Percentiles rank a stretch among this genome's conserved stretches.
Evolutionary conservation across 345 rosid species (phyloP).

Genomic region (Rhodamnia argentea): DNA sequence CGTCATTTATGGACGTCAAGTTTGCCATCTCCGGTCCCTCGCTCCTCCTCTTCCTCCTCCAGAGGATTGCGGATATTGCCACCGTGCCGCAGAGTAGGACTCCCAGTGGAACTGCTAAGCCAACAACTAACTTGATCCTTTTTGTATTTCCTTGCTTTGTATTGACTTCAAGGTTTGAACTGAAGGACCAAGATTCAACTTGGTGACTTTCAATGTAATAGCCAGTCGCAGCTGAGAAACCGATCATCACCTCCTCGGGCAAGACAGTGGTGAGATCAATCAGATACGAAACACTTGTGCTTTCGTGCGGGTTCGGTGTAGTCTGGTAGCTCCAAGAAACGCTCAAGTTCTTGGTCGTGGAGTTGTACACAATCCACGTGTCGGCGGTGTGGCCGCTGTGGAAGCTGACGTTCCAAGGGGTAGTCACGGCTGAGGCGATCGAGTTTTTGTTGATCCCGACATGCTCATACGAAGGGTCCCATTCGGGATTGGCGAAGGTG

Average conservation of each 20-base stretch:
- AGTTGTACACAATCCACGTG: conserved; percentile 18
- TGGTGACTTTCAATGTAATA: background rate
- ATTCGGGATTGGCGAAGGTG: conserved; percentile 3
- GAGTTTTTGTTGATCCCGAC: conserved; percentile 40
- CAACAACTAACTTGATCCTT: background rate
- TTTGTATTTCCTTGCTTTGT: background rate
- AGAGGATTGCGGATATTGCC: background rate
- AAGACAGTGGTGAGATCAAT: conserved; percentile 3
- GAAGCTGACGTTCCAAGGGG: conserved; percentile 28
- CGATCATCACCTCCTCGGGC: conserved; percentile 11
- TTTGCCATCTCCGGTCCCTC: background rate
- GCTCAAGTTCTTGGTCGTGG: conserved; percentile 17
- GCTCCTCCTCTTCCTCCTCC: background rate
- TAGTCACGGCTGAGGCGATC: conserved; percentile 13
- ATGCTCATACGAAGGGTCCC: conserved; percentile 26
- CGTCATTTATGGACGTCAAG: conserved; percentile 18
- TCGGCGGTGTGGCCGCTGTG: conserved; percentile 27
- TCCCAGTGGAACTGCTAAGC: conserved; percentile 2
- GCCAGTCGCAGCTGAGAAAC: conserved; percentile 26
- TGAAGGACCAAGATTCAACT: conserved; percentile 16
- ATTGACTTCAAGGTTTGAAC: background rate
- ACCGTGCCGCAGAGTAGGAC: background rate
- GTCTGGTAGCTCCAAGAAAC: conserved; percentile 21
- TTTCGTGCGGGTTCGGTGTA: background rate
- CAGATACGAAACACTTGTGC: background rate